A percentile compares a stretch with the other conserved stretches of the same genome.
phyloP scores from a whole-genome alignment of 129 eudicot species.

The Logfia minima region DNA sequence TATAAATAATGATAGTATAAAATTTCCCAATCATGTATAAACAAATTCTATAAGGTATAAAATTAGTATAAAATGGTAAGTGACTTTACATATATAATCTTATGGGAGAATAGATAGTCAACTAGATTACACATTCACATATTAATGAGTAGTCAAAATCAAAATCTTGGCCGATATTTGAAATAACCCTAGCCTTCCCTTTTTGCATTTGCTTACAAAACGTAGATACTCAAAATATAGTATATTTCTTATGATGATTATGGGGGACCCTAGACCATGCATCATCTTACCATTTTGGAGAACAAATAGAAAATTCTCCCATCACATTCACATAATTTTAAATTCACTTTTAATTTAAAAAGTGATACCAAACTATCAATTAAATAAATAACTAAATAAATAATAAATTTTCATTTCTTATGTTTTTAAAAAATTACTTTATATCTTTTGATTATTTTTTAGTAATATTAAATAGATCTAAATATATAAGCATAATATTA shows the following conservation, averaged over 20 bases:
- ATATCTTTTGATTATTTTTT: too few species aligned
- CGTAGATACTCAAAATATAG: constrained; percentile 26
- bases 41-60: background rate
- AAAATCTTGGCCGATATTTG: constrained; percentile 24
- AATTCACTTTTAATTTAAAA: too few species aligned
- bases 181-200: constrained; percentile 35
- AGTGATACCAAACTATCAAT: too few species aligned
- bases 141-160: constrained; percentile 36
- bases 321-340: background rate
- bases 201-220: constrained; percentile 22
- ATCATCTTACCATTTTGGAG: constrained; percentile 18
- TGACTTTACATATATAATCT: background rate
- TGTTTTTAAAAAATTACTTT: too few species aligned
- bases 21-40: too few species aligned
- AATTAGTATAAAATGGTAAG: background rate
- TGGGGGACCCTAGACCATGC: constrained; percentile 36
- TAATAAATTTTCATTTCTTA: too few species aligned
- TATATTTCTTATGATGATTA: constrained; percentile 34
- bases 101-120: constrained; percentile 14
- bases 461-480: too few species aligned
- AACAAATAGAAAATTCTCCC: background rate
- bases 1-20: too few species aligned
- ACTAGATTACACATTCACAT: constrained; percentile 25
- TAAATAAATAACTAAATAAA: too few species aligned
- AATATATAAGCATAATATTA: too few species aligned